phyloP scores from a whole-genome alignment of 345 rosid species.

The Pelargonium nanum region DNA sequence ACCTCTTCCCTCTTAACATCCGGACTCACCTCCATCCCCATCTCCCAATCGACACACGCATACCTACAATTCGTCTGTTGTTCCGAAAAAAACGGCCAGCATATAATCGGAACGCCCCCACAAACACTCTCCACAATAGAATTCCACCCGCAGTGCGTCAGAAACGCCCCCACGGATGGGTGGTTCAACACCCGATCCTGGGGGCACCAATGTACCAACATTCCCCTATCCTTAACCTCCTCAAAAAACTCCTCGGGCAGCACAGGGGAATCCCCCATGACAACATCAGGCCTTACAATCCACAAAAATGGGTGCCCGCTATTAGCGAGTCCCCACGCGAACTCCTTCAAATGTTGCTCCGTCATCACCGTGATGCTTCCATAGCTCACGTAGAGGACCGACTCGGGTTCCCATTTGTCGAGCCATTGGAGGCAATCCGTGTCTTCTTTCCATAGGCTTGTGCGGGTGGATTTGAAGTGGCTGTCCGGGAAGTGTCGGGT shows the following conservation, averaged over 20 bases:
- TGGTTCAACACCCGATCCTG: constrained; percentile 16
- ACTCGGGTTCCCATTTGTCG: constrained; percentile 4
- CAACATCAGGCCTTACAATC: constrained; percentile 21
- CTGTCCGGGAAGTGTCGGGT: not conserved
- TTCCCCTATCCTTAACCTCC: constrained; percentile 14
- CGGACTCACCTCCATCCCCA: constrained; percentile 9
- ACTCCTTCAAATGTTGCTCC: constrained; percentile 12
- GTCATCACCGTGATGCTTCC: constrained; percentile 18
- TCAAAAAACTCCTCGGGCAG: constrained; percentile 10
- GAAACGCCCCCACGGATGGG: constrained; percentile 13
- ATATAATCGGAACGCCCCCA: constrained; percentile 8
- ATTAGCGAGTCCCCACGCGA: constrained; percentile 20
- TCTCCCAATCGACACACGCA: constrained; percentile 12
- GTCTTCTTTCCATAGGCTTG: constrained; percentile 20
- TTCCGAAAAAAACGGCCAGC: constrained; percentile 13
- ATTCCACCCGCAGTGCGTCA: constrained; percentile 26
- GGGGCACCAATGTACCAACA: constrained; percentile 16
- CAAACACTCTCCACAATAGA: constrained; percentile 11
- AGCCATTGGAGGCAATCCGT: constrained; percentile 18
- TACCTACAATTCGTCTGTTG: constrained; percentile 11
- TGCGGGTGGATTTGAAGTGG: not conserved
- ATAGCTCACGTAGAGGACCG: constrained; percentile 22
- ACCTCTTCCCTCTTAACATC: constrained; percentile 2
- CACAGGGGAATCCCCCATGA: constrained; percentile 3
- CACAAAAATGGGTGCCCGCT: constrained; percentile 19